Evolutionary conservation across 108 stramenopile genomes (phyloP), one percentile per base, ranked within the genome.

Genomic region (Fistulifera pelliculosa): DNA sequence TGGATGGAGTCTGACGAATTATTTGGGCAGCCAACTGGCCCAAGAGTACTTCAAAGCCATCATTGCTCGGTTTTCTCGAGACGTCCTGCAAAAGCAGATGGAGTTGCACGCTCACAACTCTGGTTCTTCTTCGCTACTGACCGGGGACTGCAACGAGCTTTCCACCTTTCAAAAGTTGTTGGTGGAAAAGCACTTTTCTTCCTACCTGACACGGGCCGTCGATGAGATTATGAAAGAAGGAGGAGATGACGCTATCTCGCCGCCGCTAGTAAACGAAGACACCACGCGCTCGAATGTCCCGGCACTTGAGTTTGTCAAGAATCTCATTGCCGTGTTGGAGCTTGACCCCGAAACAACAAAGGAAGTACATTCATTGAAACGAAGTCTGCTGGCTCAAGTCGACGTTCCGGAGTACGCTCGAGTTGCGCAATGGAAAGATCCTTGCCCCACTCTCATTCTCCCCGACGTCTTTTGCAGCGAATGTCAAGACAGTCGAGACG

Each of bases 271-370:
- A 13, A 14, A 12, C 11, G 71, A 77, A 56, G 31, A 35, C 31
- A 35, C 31, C 8, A 35, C 31, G 31, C 31, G 31, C 31, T 35
- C 31, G 6, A 35, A 35, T 35, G 8, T 35, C 6, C 90, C 96
- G 31, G 85, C 96, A 10, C 71, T 99, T 38, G 95, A 96, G 70
- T 97, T 98, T 63, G 86, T 94, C 62, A 96, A 96, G 64, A 80
- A 71, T 60, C 77, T 96, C 18, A 80, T 85, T 43, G 72, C 66
- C 21, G 73, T 98, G 6, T 62, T 99, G 27, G 69, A 76, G 44
- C 78, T 99, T 15, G 99, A 98, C 63, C 41, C 75, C 4, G 84
- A 87, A 39, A 70, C 84, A 2, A 62, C 77, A 27, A 80, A 83
- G 26, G 94, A 94, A 69, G 85, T 91, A 24, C 65, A 76, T 26